These are phyloP conservation scores for Zygosaccharomyces rouxii DNA, from an alignment of 805 yeast genomes.

Conservation along the genomic window DNA sequence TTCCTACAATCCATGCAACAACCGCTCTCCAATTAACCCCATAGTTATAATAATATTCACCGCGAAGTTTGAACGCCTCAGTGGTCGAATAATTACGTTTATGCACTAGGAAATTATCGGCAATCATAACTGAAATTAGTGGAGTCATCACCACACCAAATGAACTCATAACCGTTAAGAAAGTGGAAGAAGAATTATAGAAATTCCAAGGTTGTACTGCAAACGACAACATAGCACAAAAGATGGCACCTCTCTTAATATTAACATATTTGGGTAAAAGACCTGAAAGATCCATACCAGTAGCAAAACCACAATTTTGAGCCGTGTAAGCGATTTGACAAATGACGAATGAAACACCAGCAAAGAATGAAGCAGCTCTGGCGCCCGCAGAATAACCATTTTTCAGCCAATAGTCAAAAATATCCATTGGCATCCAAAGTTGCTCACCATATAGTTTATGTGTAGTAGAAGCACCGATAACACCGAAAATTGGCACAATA, in stretches of 20 bases:
- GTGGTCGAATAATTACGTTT: constrained; percentile 36
- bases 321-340: constrained; percentile 41
- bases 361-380: constrained; percentile 40
- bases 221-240: constrained; percentile 36
- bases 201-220: constrained; percentile 40
- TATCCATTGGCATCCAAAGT: constrained; percentile 39
- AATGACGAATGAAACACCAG: constrained; percentile 37
- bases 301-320: constrained; percentile 39
- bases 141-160: constrained; percentile 40
- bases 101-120: constrained; percentile 41
- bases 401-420: constrained; percentile 30
- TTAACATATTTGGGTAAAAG: constrained; percentile 38
- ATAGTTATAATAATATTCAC: constrained; percentile 37
- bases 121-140: constrained; percentile 38
- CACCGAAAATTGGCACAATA: constrained; percentile 42
- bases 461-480: constrained; percentile 41
- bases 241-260: constrained; percentile 40
- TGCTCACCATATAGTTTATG: constrained; percentile 34
- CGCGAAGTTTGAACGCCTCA: constrained; percentile 25
- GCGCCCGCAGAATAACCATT: constrained; percentile 34
- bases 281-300: constrained; percentile 44
- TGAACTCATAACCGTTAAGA: constrained; percentile 38
- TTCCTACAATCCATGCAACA: constrained; percentile 34
- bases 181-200: constrained; percentile 36
- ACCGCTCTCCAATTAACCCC: constrained; percentile 41